Conservation (phyloP, 805 yeast species). For the Isabelozyma pseudorhagii region DNA sequence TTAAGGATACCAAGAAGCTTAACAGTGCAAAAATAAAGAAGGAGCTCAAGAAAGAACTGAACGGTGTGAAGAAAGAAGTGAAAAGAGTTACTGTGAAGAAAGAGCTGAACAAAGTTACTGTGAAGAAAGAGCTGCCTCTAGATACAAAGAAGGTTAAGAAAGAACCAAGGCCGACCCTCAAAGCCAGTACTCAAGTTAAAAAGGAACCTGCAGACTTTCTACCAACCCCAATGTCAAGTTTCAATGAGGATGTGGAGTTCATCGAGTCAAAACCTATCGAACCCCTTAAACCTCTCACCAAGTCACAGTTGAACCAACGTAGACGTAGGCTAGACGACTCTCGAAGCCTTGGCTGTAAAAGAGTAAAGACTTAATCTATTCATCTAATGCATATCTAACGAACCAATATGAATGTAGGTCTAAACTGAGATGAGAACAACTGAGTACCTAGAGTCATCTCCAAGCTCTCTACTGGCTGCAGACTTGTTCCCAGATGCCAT, state of each 20-base stretch:
- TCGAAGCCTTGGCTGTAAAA: not conserved
- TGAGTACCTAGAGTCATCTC: no score
- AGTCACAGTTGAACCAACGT: constrained; percentile 7
- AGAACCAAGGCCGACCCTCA: constrained; percentile 4
- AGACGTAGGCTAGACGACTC: not conserved
- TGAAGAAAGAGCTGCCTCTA: not conserved
- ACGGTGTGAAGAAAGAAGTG: not conserved
- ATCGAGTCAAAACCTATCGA: not conserved
- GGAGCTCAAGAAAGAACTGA: not conserved
- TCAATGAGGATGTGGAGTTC: constrained; percentile 12
- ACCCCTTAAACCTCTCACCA: constrained; percentile 6
- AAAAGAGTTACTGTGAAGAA: not conserved
- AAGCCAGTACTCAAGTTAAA: constrained; percentile 5
- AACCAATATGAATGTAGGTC: no score
- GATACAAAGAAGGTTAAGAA: not conserved
- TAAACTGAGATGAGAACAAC: no score
- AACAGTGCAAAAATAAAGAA: constrained; percentile 2
- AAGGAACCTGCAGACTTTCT: constrained; percentile 9
- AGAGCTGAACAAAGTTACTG: not conserved
- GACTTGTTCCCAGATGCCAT: no score
- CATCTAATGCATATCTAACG: not conserved
- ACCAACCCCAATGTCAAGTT: constrained; percentile 36
- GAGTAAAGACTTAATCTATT: no score
- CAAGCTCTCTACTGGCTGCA: no score
- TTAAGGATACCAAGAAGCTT: not conserved